A percentile compares a stretch with the other conserved stretches of the same genome.
phyloP scores from a whole-genome alignment of 1,284 basidiomycete species.

The Malassezia dermatis region DNA sequence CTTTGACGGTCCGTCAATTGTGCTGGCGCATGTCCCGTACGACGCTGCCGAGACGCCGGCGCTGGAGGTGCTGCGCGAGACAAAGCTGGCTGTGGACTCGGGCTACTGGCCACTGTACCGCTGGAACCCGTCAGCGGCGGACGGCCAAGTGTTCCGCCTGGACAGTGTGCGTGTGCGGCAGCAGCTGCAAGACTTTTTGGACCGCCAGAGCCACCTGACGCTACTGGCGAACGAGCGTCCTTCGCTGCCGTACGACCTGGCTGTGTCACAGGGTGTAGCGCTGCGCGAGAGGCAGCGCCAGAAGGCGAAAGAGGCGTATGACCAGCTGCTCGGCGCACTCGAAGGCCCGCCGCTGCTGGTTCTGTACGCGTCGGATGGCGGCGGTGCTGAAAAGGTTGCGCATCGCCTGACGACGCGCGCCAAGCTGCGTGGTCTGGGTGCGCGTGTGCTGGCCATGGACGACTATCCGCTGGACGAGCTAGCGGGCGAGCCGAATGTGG shows the following conservation, averaged over 20 bases:
- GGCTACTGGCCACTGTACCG: constrained; percentile 98
- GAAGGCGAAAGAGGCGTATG: constrained; percentile 76
- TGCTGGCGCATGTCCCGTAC: constrained; percentile 91
- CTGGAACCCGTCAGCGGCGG: constrained; percentile 76
- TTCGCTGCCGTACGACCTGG: constrained; percentile 69
- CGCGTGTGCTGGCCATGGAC: constrained; percentile 55
- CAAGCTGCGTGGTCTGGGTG: constrained; percentile 71
- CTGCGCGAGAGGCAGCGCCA: constrained; percentile 72
- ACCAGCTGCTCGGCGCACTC: constrained; percentile 69
- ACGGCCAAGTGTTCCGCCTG: constrained; percentile 71
- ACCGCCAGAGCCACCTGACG: constrained; percentile 88
- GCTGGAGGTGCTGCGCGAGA: constrained; percentile 84
- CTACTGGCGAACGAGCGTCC: constrained; percentile 71
- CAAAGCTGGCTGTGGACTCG: constrained; percentile 87
- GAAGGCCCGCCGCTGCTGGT: constrained; percentile 82
- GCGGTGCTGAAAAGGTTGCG: constrained; percentile 86
- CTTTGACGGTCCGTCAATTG: constrained; percentile 78
- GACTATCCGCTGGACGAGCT: constrained; percentile 62
- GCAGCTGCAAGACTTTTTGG: constrained; percentile 87
- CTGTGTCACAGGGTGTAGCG: constrained; percentile 70
- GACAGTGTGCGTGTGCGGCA: constrained; percentile 90
- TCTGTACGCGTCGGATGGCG: constrained; percentile 86
- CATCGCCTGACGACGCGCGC: constrained; percentile 75
- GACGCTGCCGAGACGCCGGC: constrained; percentile 55
- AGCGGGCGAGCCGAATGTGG: constrained; percentile 59